Evolutionary conservation across 2,329 filamentous ascomycete genomes (phyloP).

Genomic region (Hymenoscyphus fraxineus): DNA sequence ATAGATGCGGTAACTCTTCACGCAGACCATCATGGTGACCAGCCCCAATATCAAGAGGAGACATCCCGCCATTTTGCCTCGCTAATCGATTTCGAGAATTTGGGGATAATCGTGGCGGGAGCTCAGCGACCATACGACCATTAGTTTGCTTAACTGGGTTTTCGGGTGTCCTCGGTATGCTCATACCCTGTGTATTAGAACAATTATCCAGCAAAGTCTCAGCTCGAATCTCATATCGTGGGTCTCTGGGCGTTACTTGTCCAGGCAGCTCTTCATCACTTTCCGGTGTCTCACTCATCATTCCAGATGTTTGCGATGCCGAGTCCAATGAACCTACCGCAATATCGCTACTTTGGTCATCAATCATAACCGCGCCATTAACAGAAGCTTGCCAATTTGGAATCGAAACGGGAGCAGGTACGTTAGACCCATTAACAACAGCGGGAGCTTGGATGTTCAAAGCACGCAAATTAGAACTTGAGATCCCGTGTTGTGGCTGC

Average conservation of each 20-base stretch:
- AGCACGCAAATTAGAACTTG: conserved; percentile 28
- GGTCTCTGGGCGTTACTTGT: conserved; percentile 28
- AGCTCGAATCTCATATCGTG: conserved; percentile 17
- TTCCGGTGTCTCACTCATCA: conserved; percentile 25
- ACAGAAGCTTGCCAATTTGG: conserved; percentile 29
- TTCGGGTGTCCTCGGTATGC: background rate
- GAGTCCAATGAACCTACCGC: conserved; percentile 29
- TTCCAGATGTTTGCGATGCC: conserved; percentile 26
- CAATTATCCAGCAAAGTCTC: conserved; percentile 31
- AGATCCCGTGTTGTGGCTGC: conserved; percentile 26
- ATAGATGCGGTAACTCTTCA: conserved; percentile 47
- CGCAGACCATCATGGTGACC: conserved; percentile 26
- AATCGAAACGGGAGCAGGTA: conserved; percentile 27
- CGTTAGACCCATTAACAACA: conserved; percentile 34
- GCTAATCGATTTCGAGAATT: conserved; percentile 25
- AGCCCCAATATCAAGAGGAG: conserved; percentile 32
- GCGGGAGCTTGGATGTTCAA: conserved; percentile 29
- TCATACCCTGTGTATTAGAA: conserved; percentile 12
- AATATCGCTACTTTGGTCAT: conserved; percentile 28
- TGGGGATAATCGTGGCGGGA: conserved; percentile 26
- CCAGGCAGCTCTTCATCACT: conserved; percentile 25
- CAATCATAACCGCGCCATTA: conserved; percentile 26
- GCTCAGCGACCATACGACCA: conserved; percentile 21
- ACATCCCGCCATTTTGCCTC: conserved; percentile 32
- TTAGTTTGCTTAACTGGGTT: conserved; percentile 18